phyloP scores from a whole-genome alignment of 2,329 filamentous ascomycete species.

The Calonectria hawksworthii region DNA sequence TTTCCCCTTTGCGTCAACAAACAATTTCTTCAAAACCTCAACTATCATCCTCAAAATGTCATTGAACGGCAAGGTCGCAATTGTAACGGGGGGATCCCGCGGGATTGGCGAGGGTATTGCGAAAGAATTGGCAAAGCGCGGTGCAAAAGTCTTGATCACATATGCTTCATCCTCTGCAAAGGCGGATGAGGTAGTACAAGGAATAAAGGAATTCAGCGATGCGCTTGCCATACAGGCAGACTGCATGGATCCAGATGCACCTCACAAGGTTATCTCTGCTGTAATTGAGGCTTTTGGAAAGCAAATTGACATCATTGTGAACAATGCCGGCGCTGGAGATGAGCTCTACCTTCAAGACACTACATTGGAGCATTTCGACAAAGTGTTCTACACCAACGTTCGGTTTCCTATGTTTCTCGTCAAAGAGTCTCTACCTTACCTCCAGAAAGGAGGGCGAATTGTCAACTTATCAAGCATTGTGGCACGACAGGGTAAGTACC shows the following conservation, averaged over 20 bases:
- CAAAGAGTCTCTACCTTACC: neutral
- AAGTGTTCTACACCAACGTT: slow-evolving; percentile 15
- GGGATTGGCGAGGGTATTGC: slow-evolving; percentile 28
- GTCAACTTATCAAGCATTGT: neutral
- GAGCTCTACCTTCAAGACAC: slow-evolving; percentile 16
- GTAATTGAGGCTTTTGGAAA: neutral
- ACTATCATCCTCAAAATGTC: neutral
- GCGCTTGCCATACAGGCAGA: neutral
- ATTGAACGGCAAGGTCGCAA: slow-evolving; percentile 19
- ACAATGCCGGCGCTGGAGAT: slow-evolving; percentile 18
- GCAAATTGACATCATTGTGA: slow-evolving; percentile 23
- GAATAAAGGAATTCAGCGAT: neutral
- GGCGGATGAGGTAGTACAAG: neutral
- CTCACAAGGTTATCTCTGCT: neutral
- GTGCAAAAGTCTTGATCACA: slow-evolving; percentile 18
- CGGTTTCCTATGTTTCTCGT: slow-evolving; percentile 43
- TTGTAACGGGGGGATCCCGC: slow-evolving; percentile 25
- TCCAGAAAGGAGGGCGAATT: neutral
- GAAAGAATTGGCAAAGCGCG: slow-evolving; percentile 4
- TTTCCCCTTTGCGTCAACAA: no score
- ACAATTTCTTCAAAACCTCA: neutral
- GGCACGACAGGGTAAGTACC: neutral
- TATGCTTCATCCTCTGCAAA: neutral
- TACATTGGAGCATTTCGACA: slow-evolving; percentile 6
- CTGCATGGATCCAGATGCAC: neutral